A percentile compares a stretch with the other conserved stretches of the same genome.
Conservation (phyloP, 2,329 filamentous ascomycete species). For the Coniochaeta sp. region DNA sequence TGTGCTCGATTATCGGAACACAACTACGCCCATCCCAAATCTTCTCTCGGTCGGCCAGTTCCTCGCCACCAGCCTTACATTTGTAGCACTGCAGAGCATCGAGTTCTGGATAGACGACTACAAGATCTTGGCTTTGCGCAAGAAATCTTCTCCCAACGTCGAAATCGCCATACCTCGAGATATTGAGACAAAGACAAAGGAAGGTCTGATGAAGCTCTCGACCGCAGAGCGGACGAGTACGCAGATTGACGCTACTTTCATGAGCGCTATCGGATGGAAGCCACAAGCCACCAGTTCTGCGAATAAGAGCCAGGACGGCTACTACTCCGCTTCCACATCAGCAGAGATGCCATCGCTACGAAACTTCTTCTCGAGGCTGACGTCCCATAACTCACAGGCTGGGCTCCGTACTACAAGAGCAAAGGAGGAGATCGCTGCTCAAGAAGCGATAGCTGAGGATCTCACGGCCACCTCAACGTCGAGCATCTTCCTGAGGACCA, state of each 20-base stretch:
- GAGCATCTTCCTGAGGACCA: conserved; percentile 83
- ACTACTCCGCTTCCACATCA: conserved; percentile 31
- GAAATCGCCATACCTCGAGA: conserved; percentile 68
- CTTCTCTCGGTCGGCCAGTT: conserved; percentile 86
- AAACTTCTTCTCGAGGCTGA: conserved; percentile 75
- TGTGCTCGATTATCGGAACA: conserved; percentile 86
- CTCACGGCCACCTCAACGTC: conserved; percentile 63
- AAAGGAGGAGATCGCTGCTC: conserved; percentile 54
- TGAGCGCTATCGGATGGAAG: conserved; percentile 84
- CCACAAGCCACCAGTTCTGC: conserved; percentile 35
- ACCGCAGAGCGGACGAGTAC: conserved; percentile 79
- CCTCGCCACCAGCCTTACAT: conserved; percentile 88
- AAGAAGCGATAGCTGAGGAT: conserved; percentile 61
- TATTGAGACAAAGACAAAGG: conserved; percentile 74
- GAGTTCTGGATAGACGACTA: conserved; percentile 89
- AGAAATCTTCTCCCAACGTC: conserved; percentile 75
- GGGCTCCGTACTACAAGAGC: conserved; percentile 46
- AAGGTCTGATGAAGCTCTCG: conserved; percentile 79
- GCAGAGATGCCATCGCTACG: conserved; percentile 56
- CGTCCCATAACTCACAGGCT: conserved; percentile 43
- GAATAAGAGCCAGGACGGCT: conserved; percentile 36
- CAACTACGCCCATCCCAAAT: conserved; percentile 77
- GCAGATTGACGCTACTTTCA: conserved; percentile 86
- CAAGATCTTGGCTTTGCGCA: conserved; percentile 68
- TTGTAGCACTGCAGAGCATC: conserved; percentile 80